phyloP scores from a whole-genome alignment of 2,329 filamentous ascomycete species.

The Aspergillus transmontanensis region DNA sequence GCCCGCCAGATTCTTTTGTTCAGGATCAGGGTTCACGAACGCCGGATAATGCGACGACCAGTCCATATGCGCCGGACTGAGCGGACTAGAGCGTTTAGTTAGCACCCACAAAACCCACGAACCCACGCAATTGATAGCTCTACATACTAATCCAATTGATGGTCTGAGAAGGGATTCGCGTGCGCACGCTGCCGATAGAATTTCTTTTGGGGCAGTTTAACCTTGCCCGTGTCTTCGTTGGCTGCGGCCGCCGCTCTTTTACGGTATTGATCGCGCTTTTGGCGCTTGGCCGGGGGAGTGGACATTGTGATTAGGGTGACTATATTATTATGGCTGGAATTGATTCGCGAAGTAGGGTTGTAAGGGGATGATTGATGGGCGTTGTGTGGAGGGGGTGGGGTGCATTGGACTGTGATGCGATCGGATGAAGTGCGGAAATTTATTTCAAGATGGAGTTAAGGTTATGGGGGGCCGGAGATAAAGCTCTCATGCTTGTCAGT shows the following conservation, averaged over 20 bases:
- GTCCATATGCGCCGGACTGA: constrained; percentile 80
- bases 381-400: background rate
- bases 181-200: constrained; percentile 96
- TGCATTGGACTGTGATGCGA: background rate
- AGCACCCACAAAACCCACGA: background rate
- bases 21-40: constrained; percentile 55
- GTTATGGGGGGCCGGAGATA: background rate
- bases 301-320: constrained; percentile 3
- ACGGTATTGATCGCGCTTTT: constrained; percentile 69
- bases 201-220: constrained; percentile 83
- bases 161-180: constrained; percentile 97
- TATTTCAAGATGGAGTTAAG: background rate
- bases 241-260: constrained; percentile 45
- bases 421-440: background rate
- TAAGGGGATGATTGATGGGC: background rate
- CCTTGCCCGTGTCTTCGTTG: constrained; percentile 33
- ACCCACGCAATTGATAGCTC: background rate
- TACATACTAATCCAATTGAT: constrained; percentile 81
- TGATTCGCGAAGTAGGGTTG: background rate
- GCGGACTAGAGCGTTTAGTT: constrained; percentile 60
- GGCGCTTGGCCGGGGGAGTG: constrained; percentile 15
- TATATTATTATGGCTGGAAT: background rate
- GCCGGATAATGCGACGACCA: constrained; percentile 84
- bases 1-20: constrained; percentile 34
- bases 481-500: background rate